Base-by-base conservation (phyloP, 2,329 filamentous ascomycete genomes). In the Claviceps monticola region DNA sequence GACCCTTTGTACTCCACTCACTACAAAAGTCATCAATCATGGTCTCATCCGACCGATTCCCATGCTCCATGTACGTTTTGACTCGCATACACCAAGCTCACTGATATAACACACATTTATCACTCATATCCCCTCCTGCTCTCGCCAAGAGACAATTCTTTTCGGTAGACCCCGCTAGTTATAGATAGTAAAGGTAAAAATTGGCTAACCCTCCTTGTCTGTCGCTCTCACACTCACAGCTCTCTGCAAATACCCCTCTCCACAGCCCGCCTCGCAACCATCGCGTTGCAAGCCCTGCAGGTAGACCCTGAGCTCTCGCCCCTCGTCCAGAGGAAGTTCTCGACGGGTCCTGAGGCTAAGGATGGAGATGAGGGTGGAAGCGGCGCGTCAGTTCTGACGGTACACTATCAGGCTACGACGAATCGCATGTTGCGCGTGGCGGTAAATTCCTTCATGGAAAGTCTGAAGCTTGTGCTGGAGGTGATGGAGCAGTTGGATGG, bases 391-490 rank as follows among this genome's bases (percentile, higher is more conserved):
- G 68, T 90, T 4, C 73, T 97, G 48, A 74, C 77, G 54, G 84
- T 87, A 9, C 78, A 84, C 54, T 97, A 97, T 69, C 78, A 76
- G 51, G 93, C 93, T 1, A 88, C 88, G 0, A 97, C 93, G 19
- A 95, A 96, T 65, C 84, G 93, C 59, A 97, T 97, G 91, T 76
- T 98, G 53, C 83, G 93, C 45, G 93, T 98, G 2, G 87, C 91
- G 3, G 90, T 96, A 52, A 97, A 97, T 69, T 88, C 89, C 9
- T 96, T 96, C 68, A 89, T 97, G 75, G 91, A 97, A 61, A 94
- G 85, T 59, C 67, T 96, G 52, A 80, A 82, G 50, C 80, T 96
- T 5, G 84, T 96, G 1, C 67, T 96, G 43, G 86, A 89, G 51
- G 86, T 95, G 16, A 95, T 96, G 86, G 82, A 87, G 66, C 85